Base-by-base conservation (phyloP, 805 yeast species). In the Metschnikowia gelsemii region DNA sequence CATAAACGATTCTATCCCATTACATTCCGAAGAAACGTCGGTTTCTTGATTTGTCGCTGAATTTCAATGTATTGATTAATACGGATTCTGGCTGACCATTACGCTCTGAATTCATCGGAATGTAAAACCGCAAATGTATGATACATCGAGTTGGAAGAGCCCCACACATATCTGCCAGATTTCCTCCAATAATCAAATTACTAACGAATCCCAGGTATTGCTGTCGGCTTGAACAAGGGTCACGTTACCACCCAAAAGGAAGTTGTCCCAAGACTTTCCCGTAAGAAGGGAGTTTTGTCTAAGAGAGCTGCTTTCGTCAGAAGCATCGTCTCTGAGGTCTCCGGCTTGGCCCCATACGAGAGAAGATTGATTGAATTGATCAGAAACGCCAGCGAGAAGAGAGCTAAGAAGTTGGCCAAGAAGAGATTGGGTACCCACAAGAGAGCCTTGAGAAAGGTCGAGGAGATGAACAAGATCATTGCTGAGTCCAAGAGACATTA, bases 351-450 rank as follows among this genome's bases (percentile, higher is more conserved):
- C 59, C 99, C 99, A 78, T 93, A 93, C 77, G 99, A 93, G 82
- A 90, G 96, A 83, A 90, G 99, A 80, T 84, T 93, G 73, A 86
- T 95, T 68, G 99, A 93, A 80, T 83, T 93, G 79, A 82, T 93
- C 85, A 93, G 99, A 84, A 93, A 95, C 81, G 90, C 96, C 73
- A 96, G 96, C 84, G 99, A 93, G 80, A 93, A 93, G 95, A 93
- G 98, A 82, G 99, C 99, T 62, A 87, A 93, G 88, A 93, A 93
- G 89, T 89, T 93, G 71, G 97, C 98, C 61, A 93, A 93, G 93
- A 93, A 87, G 96, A 91, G 93, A 87, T 87, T 93, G 71, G 99
- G 99, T 79, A 88, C 99, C 66, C 95, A 91, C 85, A 84, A 82
- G 81, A 95, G 99, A 83, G 97, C 98, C 67, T 87, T 88, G 87